phyloP scores from a whole-genome alignment of 257 asterid genomes.

The Nicotiana obtusifolia region DNA sequence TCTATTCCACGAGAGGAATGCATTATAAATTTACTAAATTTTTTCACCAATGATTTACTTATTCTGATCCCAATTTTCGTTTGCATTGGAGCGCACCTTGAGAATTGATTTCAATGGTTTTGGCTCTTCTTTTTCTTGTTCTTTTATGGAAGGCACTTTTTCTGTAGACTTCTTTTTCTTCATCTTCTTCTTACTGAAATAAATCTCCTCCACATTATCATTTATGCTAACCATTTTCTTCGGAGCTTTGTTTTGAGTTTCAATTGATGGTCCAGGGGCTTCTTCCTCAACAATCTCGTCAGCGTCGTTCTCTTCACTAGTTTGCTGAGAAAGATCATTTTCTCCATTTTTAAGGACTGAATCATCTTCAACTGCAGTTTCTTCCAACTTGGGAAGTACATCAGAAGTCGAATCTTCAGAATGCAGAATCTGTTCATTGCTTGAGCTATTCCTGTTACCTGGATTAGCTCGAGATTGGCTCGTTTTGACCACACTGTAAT shows the following conservation, averaged over 20 bases:
- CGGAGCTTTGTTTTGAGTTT: slow-evolving; percentile 12
- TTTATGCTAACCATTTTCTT: slow-evolving; percentile 32
- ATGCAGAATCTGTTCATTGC: neutral
- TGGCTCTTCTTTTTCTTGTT: slow-evolving; percentile 1
- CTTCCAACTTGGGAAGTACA: slow-evolving; percentile 1
- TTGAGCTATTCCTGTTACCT: neutral
- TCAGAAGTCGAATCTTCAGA: neutral
- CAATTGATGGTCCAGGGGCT: neutral
- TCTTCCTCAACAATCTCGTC: slow-evolving; percentile 4
- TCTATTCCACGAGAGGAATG: neutral
- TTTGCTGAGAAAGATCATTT: neutral
- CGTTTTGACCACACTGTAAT: neutral
- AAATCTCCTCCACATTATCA: slow-evolving; percentile 22
- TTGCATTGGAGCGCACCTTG: slow-evolving; percentile 11
- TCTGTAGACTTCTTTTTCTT: slow-evolving; percentile 1
- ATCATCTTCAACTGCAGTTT: neutral
- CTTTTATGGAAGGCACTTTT: neutral
- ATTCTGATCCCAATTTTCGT: neutral
- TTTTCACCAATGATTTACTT: neutral
- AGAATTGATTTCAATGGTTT: slow-evolving; percentile 25
- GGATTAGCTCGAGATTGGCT: neutral
- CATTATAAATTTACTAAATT: neutral
- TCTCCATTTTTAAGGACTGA: neutral
- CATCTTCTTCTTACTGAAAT: neutral
- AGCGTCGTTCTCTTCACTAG: neutral